phyloP scores from a whole-genome alignment of 495 filamentous ascomycete species.

The Podospora appendiculata region DNA sequence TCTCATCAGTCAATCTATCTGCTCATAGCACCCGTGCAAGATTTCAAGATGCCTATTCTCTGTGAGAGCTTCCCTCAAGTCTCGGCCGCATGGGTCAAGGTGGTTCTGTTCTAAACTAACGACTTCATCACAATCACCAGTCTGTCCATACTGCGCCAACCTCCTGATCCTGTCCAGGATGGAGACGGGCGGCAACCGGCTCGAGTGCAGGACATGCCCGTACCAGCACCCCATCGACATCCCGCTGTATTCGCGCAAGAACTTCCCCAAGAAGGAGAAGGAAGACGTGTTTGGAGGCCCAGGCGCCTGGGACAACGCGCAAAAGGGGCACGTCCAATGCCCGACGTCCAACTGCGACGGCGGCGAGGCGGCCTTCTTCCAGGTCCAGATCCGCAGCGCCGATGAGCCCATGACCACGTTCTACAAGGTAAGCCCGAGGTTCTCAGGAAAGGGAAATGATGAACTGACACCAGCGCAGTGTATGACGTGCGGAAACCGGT shows the following conservation, averaged over 20 bases:
- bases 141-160: constrained; percentile 92
- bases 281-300: constrained; percentile 89
- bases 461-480: constrained; percentile 30
- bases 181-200: constrained; percentile 46
- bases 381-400: constrained; percentile 94
- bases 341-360: constrained; percentile 66
- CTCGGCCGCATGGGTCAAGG: not conserved
- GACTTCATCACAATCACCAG: constrained; percentile 43
- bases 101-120: constrained; percentile 2
- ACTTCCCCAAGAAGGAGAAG: constrained; percentile 70
- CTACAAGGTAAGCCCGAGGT: constrained; percentile 62
- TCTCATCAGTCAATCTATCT: not conserved
- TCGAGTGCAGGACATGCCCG: constrained; percentile 91
- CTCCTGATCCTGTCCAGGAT: constrained; percentile 59
- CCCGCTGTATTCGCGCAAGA: constrained; percentile 68
- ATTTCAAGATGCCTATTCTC: constrained; percentile 52
- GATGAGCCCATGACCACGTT: constrained; percentile 99
- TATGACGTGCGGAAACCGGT: constrained; percentile 48
- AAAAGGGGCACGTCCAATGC: constrained; percentile 72
- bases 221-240: constrained; percentile 72
- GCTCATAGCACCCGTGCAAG: not conserved
- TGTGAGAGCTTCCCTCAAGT: constrained; percentile 40
- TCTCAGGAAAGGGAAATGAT: constrained; percentile 1
- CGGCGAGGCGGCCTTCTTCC: constrained; percentile 80
- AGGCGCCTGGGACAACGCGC: constrained; percentile 82